Evolutionary conservation across 1,139 yeast genomes (phyloP).

Genomic region (Saccharomyces hybrid): DNA sequence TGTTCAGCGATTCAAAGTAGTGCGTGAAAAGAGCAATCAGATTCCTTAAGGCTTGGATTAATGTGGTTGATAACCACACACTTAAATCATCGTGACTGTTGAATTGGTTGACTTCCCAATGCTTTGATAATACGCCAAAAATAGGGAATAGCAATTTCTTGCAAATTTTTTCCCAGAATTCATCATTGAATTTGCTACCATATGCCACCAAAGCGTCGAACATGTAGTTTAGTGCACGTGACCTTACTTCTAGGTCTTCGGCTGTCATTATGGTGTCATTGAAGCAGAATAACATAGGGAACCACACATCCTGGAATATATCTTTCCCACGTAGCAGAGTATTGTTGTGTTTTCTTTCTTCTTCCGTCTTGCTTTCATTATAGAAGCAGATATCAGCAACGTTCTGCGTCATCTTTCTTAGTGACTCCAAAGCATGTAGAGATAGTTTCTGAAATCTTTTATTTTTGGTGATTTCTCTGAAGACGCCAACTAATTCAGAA

Average conservation of each 20-base stretch:
- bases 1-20: slow-evolving; percentile 66
- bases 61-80: slow-evolving; percentile 93
- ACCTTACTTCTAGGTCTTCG: slow-evolving; percentile 88
- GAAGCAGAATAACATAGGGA: slow-evolving; percentile 77
- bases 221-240: slow-evolving; percentile 74
- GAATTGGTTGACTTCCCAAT: slow-evolving; percentile 64
- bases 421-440: slow-evolving; percentile 71
- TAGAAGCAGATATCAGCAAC: slow-evolving; percentile 40
- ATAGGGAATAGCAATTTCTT: slow-evolving; percentile 80
- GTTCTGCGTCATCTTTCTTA: slow-evolving; percentile 54
- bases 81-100: slow-evolving; percentile 74
- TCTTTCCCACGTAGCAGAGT: slow-evolving; percentile 33
- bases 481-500: slow-evolving; percentile 63
- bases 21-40: slow-evolving; percentile 77
- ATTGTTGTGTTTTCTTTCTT: slow-evolving; percentile 43
- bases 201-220: slow-evolving; percentile 75
- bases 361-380: slow-evolving; percentile 41
- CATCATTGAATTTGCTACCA: slow-evolving; percentile 66
- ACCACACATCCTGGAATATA: slow-evolving; percentile 38
- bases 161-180: slow-evolving; percentile 80
- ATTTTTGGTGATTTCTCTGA: slow-evolving; percentile 78
- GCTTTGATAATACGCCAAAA: slow-evolving; percentile 68
- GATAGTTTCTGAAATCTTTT: slow-evolving; percentile 74
- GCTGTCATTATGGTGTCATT: slow-evolving; percentile 90
- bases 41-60: slow-evolving; percentile 89